Percentiles rank a stretch among this genome's conserved stretches.
Conservation (phyloP, 371 early-diverging fungal species). For the Capillidium rhysosporum region DNA sequence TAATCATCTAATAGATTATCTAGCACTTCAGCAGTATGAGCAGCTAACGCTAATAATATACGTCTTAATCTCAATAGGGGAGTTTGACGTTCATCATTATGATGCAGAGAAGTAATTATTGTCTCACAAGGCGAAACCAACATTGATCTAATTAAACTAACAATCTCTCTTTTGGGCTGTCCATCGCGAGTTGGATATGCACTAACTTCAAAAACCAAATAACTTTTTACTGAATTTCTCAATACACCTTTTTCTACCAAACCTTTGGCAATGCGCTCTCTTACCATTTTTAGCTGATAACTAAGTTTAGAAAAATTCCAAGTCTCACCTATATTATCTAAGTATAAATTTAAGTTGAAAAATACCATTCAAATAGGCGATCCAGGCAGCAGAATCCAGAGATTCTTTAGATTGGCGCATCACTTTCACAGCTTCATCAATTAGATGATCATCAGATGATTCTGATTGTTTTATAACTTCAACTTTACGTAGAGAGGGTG, state of each 20-base stretch:
- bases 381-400: constrained; percentile 77
- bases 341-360: not conserved
- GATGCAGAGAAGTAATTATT: constrained; percentile 19
- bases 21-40: constrained; percentile 86
- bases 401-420: constrained; percentile 48
- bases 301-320: constrained; percentile 93
- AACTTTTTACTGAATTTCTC: constrained; percentile 84
- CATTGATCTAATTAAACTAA: constrained; percentile 54
- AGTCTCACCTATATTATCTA: constrained; percentile 60
- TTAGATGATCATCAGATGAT: constrained; percentile 81
- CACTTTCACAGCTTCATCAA: constrained; percentile 82
- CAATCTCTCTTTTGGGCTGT: constrained; percentile 64
- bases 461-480: constrained; percentile 55
- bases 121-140: constrained; percentile 26
- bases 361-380: constrained; percentile 88
- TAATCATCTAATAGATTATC: constrained; percentile 35
- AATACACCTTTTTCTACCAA: constrained; percentile 94
- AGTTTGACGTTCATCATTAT: constrained; percentile 14
- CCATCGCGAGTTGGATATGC: constrained; percentile 79
- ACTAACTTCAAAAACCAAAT: constrained; percentile 90
- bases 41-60: constrained; percentile 83
- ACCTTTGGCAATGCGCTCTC: constrained; percentile 89
- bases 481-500: constrained; percentile 41
- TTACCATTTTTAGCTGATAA: constrained; percentile 92
- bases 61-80: constrained; percentile 37